Percentiles rank a stretch among this genome's conserved stretches.
These are phyloP conservation scores for Podospora conica DNA, from an alignment of 495 filamentous ascomycete genomes.

Conservation along the genomic window DNA sequence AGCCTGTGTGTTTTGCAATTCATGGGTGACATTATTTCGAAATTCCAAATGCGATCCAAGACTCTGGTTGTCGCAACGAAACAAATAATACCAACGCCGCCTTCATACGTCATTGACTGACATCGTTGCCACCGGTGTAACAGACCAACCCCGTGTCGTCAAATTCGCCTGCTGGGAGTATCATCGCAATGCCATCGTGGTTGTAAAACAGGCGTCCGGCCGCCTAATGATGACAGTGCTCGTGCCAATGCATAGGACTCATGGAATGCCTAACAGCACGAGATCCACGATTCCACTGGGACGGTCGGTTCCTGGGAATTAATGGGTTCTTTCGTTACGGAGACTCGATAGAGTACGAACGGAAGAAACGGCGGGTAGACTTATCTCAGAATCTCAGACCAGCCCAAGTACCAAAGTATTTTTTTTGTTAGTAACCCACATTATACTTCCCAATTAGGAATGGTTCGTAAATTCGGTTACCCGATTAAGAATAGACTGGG, in stretches of 20 bases:
- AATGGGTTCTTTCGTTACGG: background rate
- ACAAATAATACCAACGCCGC: background rate
- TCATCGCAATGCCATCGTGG: background rate
- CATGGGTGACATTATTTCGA: too few species aligned
- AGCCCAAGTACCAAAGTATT: too few species aligned
- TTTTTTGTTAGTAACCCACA: too few species aligned
- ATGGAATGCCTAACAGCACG: too few species aligned
- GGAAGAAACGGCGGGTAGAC: background rate
- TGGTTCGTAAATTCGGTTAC: too few species aligned
- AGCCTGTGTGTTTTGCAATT: too few species aligned
- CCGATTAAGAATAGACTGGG: too few species aligned
- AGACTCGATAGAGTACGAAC: background rate
- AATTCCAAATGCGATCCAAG: too few species aligned
- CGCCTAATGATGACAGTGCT: background rate
- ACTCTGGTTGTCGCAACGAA: background rate
- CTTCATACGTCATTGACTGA: background rate
- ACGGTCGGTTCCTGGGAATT: background rate
- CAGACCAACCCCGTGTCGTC: background rate
- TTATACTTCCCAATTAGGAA: too few species aligned
- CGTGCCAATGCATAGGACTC: background rate
- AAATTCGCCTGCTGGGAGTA: background rate
- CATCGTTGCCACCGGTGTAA: background rate
- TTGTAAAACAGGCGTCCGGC: background rate
- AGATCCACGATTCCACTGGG: too few species aligned
- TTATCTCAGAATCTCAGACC: too few species aligned